Percentiles rank a stretch among this genome's conserved stretches.
These are phyloP conservation scores for Hypoxylon intermedium DNA, from an alignment of 495 filamentous ascomycete genomes.

Conservation along the genomic window DNA sequence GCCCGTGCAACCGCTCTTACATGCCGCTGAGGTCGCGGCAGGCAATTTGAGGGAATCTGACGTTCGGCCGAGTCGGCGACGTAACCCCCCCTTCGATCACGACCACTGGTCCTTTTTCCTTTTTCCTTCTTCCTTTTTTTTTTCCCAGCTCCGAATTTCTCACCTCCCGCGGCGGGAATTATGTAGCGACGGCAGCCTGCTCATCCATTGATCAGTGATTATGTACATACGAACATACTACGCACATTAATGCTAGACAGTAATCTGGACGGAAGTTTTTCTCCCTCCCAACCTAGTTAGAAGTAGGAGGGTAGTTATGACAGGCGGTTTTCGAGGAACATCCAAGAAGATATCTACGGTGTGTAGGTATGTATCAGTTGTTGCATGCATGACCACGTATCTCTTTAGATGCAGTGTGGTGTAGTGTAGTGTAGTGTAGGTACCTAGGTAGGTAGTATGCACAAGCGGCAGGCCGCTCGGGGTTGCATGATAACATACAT, in stretches of 20 bases:
- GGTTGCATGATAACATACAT: constrained; percentile 24
- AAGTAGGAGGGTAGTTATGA: constrained; percentile 13
- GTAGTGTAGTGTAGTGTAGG: constrained; percentile 15
- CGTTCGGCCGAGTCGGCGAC: constrained; percentile 30
- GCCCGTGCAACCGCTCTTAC: constrained; percentile 3
- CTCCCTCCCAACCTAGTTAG: constrained; percentile 10
- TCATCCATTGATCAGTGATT: constrained; percentile 21
- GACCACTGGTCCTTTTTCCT: constrained; percentile 10
- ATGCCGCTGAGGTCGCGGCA: neutral
- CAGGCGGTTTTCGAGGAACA: constrained; percentile 31
- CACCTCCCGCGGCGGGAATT: constrained; percentile 36
- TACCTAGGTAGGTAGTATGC: constrained; percentile 30
- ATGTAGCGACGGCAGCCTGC: constrained; percentile 28
- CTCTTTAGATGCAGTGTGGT: neutral
- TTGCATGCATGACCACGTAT: neutral
- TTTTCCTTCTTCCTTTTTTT: neutral
- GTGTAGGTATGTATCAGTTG: neutral
- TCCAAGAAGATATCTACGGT: constrained; percentile 9
- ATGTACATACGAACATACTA: neutral
- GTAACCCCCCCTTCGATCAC: neutral
- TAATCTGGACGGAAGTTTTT: constrained; percentile 26
- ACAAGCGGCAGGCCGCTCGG: constrained; percentile 24
- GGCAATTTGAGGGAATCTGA: constrained; percentile 5
- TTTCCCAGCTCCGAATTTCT: constrained; percentile 32
- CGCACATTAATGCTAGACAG: neutral